Percentiles rank a stretch among this genome's conserved stretches.
Conservation (phyloP, 208 protist genomes). For the Leishmania aethiopica region DNA sequence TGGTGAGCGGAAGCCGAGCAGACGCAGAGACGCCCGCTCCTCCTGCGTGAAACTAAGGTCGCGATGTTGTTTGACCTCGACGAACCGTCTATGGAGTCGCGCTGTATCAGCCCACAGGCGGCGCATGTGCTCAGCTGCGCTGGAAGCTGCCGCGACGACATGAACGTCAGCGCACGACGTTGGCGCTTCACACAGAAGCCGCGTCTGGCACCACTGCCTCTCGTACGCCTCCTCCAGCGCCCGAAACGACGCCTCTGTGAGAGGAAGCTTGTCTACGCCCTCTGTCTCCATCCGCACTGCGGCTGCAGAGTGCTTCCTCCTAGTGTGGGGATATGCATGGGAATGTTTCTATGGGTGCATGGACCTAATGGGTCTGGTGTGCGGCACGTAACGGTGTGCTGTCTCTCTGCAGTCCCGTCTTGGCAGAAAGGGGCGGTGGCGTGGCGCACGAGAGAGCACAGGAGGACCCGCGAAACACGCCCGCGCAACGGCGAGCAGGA, state of each 20-base stretch:
- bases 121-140: constrained; percentile 14
- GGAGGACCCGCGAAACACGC: background rate
- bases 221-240: constrained; percentile 28
- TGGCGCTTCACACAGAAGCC: background rate
- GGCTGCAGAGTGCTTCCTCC: too few relatives aligned
- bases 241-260: constrained; percentile 20
- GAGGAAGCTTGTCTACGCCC: constrained; percentile 8
- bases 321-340: background rate
- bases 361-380: background rate
- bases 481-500: background rate
- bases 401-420: too few relatives aligned
- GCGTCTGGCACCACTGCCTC: constrained; percentile 7
- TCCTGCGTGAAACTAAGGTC: constrained; percentile 4
- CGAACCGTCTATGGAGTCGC: constrained; percentile 23
- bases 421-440: background rate
- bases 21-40: constrained; percentile 5
- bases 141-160: background rate
- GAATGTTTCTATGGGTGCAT: background rate
- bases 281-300: constrained; percentile 2
- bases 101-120: constrained; percentile 6
- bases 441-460: background rate
- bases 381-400: background rate
- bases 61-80: background rate
- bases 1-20: constrained; percentile 24
- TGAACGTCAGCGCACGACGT: background rate